Evolutionary conservation across 163 green algal species (phyloP), one percentile per base, ranked within the genome.

Genomic region (Scenedesmus sp.): DNA sequence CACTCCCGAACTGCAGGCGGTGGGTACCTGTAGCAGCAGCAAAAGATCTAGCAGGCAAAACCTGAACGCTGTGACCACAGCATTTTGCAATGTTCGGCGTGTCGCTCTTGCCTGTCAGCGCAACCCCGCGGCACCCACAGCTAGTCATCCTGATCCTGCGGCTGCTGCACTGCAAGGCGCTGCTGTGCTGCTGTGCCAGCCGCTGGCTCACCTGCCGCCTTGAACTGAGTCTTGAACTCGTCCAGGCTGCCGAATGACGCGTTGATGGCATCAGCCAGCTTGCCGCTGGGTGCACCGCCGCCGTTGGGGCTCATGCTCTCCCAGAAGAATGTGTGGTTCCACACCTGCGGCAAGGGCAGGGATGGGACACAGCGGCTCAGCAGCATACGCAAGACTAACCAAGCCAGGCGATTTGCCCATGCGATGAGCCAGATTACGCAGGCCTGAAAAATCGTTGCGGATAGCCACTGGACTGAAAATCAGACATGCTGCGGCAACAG

Each of bases 281-380:
- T 92, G 61, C 94, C 95, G 46, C 91, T 94, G 44, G 95, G 95
- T 1, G 84, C 91, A 84, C 96, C 95, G 37, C 94, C 95, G 56
- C 94, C 94, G 44, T 97, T 97, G 91, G 97, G 94, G 88, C 93
- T 96, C 95, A 99, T 98, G 85, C 87, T 96, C 94, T 99, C 95
- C 97, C 97, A 99, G 96, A 98, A 99, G 93, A 99, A 99, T 33
- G 94, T 97, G 94, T 99, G 97, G 95, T 99, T 99, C 93, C 97
- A 97, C 49, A 97, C 92, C 95, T 95, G 95, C 10, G 53, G 35
- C 20, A 2, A 1, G 24, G 46, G 26, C 65, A 76, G 13, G 13
- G 49, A 13, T 56, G 49, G 15, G 49, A 56, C 49, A 56, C 49
- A 76, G 61, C 18, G 61, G 61, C 61, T 13, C 10, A 9, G 61